These are phyloP conservation scores for Penicillium crustosum DNA, from an alignment of 2,329 filamentous ascomycete genomes.

Conservation along the genomic window DNA sequence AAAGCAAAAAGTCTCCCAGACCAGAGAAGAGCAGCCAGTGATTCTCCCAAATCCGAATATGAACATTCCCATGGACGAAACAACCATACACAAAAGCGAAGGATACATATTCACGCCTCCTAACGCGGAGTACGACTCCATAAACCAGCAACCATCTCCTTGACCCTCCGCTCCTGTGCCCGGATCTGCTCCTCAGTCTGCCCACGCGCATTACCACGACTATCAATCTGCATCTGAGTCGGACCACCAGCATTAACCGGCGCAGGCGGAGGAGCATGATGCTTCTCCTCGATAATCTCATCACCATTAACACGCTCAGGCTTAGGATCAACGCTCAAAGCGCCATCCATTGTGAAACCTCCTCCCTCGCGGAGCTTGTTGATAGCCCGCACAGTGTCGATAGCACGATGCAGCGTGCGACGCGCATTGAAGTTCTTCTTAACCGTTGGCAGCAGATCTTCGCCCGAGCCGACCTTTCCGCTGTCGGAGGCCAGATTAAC, in stretches of 20 bases:
- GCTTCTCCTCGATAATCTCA: conserved; percentile 42
- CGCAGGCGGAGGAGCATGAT: conserved; percentile 20
- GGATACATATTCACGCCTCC: conserved; percentile 13
- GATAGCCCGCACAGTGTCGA: conserved; percentile 67
- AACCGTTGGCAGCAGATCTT: conserved; percentile 63
- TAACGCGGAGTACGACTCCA: conserved; percentile 46
- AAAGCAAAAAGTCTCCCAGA: background rate
- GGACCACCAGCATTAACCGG: conserved; percentile 1
- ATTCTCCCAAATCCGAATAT: background rate
- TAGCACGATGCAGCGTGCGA: conserved; percentile 64
- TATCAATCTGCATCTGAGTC: conserved; percentile 55
- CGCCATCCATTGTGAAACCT: conserved; percentile 63
- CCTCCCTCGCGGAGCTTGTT: conserved; percentile 65
- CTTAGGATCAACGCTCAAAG: conserved; percentile 57
- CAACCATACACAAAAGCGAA: background rate
- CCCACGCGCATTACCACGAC: conserved; percentile 58
- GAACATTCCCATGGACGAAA: background rate
- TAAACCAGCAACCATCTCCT: conserved; percentile 58
- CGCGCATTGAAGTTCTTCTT: conserved; percentile 71
- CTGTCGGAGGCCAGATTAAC: conserved; percentile 57
- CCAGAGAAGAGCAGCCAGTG: background rate
- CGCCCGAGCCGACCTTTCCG: conserved; percentile 37
- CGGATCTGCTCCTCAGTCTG: conserved; percentile 63
- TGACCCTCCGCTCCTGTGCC: conserved; percentile 60
- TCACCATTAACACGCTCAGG: conserved; percentile 47